phyloP scores from a whole-genome alignment of 768 basidiomycete species.

The Filobasidium wieringae region DNA sequence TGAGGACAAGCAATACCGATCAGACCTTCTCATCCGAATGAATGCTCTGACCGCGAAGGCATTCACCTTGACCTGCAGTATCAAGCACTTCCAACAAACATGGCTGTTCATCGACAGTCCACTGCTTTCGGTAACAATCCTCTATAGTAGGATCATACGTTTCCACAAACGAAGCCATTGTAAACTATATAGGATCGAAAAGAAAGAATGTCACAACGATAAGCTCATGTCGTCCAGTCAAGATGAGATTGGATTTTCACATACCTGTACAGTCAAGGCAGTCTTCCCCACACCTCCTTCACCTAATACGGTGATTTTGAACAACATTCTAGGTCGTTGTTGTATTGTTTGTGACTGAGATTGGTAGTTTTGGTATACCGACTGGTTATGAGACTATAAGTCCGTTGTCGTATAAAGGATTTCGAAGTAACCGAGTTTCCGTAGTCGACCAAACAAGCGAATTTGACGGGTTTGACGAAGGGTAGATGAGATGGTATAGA shows the following conservation, averaged over 20 bases:
- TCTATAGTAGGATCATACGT: slow-evolving; percentile 98
- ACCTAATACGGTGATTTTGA: slow-evolving; percentile 81
- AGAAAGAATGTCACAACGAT: background rate
- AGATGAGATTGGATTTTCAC: slow-evolving; percentile 28
- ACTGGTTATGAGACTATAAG: too few species aligned
- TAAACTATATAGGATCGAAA: slow-evolving; percentile 52
- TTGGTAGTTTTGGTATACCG: background rate
- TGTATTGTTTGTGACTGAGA: background rate
- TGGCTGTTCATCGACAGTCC: slow-evolving; percentile 87
- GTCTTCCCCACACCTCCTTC: slow-evolving; percentile 98
- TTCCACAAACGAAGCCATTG: slow-evolving; percentile 93
- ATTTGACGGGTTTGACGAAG: background rate
- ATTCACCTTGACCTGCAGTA: slow-evolving; percentile 88
- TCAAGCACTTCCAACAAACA: slow-evolving; percentile 95
- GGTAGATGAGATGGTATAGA: background rate
- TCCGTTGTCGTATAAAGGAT: too few species aligned
- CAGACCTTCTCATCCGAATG: background rate
- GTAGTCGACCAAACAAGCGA: too few species aligned
- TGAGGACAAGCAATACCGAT: background rate
- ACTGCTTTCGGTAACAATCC: slow-evolving; percentile 90
- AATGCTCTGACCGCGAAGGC: background rate
- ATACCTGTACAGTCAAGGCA: slow-evolving; percentile 83
- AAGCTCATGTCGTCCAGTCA: background rate
- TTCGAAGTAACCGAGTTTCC: too few species aligned
- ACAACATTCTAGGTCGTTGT: slow-evolving; percentile 25